Conservation (phyloP, 345 rosid genomes). For the Alliaria petiolata region DNA sequence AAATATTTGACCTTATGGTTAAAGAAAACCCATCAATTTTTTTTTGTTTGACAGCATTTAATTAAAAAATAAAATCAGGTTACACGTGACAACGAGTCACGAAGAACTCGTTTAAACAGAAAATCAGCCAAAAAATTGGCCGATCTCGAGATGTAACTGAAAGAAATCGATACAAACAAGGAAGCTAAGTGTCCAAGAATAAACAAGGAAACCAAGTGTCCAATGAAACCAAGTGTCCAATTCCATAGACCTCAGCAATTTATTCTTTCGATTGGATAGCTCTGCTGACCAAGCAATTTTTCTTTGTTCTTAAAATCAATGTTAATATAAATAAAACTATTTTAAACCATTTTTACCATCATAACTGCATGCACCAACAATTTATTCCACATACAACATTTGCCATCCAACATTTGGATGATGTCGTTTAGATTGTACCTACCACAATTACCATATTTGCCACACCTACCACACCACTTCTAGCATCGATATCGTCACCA, state of each 20-base stretch:
- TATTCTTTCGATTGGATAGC: too few species aligned
- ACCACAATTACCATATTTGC: slow-evolving; percentile 15
- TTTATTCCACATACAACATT: not conserved
- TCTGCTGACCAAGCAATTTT: not conserved
- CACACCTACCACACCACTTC: slow-evolving; percentile 16
- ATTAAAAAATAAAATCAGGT: too few species aligned
- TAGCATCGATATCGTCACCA: slow-evolving; percentile 11
- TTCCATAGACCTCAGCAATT: too few species aligned
- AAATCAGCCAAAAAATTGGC: too few species aligned
- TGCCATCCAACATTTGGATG: not conserved
- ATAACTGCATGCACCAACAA: not conserved
- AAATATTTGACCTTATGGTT: not conserved
- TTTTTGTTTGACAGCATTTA: too few species aligned
- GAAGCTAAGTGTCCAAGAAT: too few species aligned
- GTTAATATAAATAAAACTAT: not conserved
- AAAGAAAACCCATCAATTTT: not conserved
- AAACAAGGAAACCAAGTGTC: too few species aligned
- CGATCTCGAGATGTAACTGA: too few species aligned
- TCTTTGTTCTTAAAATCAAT: not conserved
- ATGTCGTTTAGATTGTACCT: not conserved
- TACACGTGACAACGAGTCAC: too few species aligned
- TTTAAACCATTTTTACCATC: not conserved
- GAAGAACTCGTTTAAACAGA: too few species aligned
- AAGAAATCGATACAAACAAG: too few species aligned
- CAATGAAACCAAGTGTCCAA: too few species aligned